These are phyloP conservation scores for Hericium erinaceus DNA, from an alignment of 768 basidiomycete species.

Conservation along the genomic window DNA sequence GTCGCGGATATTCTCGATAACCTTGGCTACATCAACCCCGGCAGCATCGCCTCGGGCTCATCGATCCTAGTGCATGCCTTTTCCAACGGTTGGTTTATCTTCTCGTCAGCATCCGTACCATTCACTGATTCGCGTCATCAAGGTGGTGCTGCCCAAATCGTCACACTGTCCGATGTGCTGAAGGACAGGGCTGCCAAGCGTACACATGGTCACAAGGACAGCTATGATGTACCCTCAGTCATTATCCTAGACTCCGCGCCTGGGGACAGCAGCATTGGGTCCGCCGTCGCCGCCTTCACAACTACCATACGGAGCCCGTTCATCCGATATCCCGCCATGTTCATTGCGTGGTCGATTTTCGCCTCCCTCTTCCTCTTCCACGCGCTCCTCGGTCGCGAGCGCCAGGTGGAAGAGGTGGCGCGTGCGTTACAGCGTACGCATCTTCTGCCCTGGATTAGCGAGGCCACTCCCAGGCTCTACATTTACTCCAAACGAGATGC, in stretches of 20 bases:
- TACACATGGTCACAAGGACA: neutral
- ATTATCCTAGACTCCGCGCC: slow-evolving; percentile 15
- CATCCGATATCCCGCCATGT: neutral
- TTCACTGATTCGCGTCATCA: neutral
- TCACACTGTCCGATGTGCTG: neutral
- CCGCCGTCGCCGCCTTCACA: slow-evolving; percentile 11
- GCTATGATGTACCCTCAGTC: slow-evolving; percentile 2
- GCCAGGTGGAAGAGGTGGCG: neutral
- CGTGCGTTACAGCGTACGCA: slow-evolving; percentile 10
- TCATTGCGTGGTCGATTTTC: neutral
- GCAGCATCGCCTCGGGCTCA: neutral
- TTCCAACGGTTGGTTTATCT: slow-evolving; percentile 6
- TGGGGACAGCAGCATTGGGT: neutral
- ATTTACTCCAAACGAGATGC: slow-evolving; percentile 25
- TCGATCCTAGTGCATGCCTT: slow-evolving; percentile 7
- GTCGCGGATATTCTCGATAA: neutral
- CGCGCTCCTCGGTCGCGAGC: neutral
- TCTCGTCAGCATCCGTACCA: neutral
- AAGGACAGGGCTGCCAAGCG: neutral
- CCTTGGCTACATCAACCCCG: neutral
- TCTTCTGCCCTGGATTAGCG: slow-evolving; percentile 24
- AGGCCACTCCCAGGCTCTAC: slow-evolving; percentile 26
- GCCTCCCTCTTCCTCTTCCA: neutral
- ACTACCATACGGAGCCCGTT: slow-evolving; percentile 1
- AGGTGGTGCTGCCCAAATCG: neutral